These are phyloP conservation scores for Colletotrichum sp. DNA, from an alignment of 2,329 filamentous ascomycete species.

Conservation along the genomic window DNA sequence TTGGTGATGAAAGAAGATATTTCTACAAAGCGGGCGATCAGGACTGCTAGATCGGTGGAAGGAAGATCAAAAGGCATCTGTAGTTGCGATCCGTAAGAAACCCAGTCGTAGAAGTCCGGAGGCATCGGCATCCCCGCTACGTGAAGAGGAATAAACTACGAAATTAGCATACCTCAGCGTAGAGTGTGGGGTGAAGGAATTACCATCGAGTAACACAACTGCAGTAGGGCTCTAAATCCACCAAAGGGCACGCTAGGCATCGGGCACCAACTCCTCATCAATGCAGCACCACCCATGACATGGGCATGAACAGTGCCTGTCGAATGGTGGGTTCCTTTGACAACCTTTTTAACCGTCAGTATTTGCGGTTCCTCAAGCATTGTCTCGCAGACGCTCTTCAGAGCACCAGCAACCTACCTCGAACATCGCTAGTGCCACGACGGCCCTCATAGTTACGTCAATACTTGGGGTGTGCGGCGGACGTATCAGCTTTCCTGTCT, in stretches of 20 bases:
- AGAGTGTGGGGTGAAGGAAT: constrained; percentile 2
- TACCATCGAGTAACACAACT: constrained; percentile 63
- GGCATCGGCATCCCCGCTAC: constrained; percentile 44
- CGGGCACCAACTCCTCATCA: constrained; percentile 55
- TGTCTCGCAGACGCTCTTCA: not conserved
- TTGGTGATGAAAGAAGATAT: constrained; percentile 39
- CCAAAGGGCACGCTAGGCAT: constrained; percentile 40
- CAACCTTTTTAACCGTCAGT: constrained; percentile 39
- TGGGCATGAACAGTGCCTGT: constrained; percentile 61
- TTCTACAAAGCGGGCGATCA: constrained; percentile 44
- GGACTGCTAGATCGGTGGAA: constrained; percentile 43
- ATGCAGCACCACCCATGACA: constrained; percentile 62
- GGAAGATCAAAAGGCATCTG: constrained; percentile 41
- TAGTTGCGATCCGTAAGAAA: constrained; percentile 40
- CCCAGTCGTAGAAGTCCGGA: constrained; percentile 45
- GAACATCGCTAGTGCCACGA: constrained; percentile 65
- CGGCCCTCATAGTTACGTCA: constrained; percentile 53
- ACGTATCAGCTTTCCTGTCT: constrained; percentile 46
- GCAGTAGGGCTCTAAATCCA: constrained; percentile 57
- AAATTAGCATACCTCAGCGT: not conserved
- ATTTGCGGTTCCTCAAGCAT: not conserved
- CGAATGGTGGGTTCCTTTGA: constrained; percentile 50
- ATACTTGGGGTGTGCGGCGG: constrained; percentile 36
- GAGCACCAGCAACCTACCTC: constrained; percentile 48
- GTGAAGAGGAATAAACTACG: constrained; percentile 50